phyloP scores from a whole-genome alignment of 345 rosid species.

The Microcos paniculata region DNA sequence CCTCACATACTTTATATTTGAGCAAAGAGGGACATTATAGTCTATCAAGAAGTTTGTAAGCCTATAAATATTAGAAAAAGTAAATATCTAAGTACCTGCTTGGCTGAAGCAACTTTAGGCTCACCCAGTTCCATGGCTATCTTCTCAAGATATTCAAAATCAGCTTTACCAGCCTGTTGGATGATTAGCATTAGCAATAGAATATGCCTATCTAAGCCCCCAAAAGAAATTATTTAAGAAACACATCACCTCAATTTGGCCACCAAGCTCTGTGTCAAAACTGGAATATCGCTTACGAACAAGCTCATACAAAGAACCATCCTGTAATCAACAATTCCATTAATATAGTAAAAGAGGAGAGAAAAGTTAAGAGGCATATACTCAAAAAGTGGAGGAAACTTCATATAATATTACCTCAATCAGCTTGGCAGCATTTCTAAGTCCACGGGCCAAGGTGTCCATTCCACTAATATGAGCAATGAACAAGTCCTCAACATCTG shows the following conservation, averaged over 20 bases:
- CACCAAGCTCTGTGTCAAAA: constrained; percentile 70
- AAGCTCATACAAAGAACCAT: constrained; percentile 65
- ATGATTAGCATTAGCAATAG: neutral
- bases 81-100: constrained; percentile 62
- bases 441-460: constrained; percentile 94
- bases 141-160: constrained; percentile 86
- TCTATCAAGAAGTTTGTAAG: neutral
- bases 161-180: constrained; percentile 76
- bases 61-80: neutral
- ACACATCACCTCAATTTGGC: constrained; percentile 53
- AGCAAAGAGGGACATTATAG: neutral
- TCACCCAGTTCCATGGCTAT: constrained; percentile 83
- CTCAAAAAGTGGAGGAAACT: neutral
- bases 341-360: neutral
- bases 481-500: constrained; percentile 91
- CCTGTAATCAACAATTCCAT: constrained; percentile 31
- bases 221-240: neutral
- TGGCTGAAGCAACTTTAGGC: constrained; percentile 84
- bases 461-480: constrained; percentile 84
- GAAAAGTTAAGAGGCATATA: neutral
- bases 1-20: neutral
- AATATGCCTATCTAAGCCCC: neutral
- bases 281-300: constrained; percentile 70
- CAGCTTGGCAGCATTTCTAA: constrained; percentile 76
- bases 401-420: constrained; percentile 51